Evolutionary conservation across 306 rosid genomes (phyloP), one percentile per base, ranked within the genome.

Genomic region (Luffa acutangula): DNA sequence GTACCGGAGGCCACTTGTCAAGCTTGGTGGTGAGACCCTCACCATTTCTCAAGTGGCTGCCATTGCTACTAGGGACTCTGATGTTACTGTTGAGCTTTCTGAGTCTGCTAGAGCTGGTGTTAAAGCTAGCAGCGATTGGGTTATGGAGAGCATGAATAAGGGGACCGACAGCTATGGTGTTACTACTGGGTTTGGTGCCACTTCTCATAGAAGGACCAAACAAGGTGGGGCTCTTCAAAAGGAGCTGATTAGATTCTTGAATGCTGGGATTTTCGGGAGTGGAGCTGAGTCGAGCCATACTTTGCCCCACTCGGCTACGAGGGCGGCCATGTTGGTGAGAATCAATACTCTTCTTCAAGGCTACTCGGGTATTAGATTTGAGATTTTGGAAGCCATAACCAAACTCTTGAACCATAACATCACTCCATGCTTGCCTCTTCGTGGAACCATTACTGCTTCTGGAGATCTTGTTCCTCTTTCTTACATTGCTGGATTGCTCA

Each of bases 121-220:
- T 9, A 89, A 92, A 85, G 98, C 98, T 2, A 94, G 98, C 75
- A 91, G 97, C 42, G 97, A 95, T 25, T 95, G 98, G 98, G 97
- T 95, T 4, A 88, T 91, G 93, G 89, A 95, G 0, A 90, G 93
- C 71, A 88, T 92, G 95, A 62, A 65, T 34, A 89, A 88, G 0
- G 98, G 97, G 0, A 92, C 89, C 0, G 97, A 94, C 46, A 92
- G 93, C n/a, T 94, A 95, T 2, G 98, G 98, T 20, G 91, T 95
- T 70, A 95, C 98, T 82, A 95, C 98, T 46, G 98, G 98, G 0
- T 92, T 95, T 75, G 98, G 98, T 53, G 95, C 98, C 0, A 95
- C 97, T 11, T 92, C 97, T 0, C 98, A 92, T 69, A 82, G 97
- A 8, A 82, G 97, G 53, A 95, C 98, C 75, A 91, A 92, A 15